Evolutionary conservation across 2,329 filamentous ascomycete species (phyloP).

Genomic region (Xylariales sp.): DNA sequence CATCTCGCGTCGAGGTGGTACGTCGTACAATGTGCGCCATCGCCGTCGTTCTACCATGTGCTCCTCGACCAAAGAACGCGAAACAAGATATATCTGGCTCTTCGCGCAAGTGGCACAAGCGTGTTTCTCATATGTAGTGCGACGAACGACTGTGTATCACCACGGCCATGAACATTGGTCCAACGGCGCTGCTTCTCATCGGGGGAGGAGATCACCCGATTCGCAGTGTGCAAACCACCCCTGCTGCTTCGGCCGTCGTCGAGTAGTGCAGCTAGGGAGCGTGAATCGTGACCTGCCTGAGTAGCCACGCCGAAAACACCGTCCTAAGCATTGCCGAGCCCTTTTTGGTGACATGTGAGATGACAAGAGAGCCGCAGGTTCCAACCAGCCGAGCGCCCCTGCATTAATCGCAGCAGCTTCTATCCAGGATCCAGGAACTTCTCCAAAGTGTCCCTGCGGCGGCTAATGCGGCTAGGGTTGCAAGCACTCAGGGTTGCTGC

Average conservation of each 20-base stretch:
- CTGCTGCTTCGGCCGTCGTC: constrained; percentile 15
- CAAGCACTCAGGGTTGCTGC: constrained; percentile 30
- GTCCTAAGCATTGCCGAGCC: constrained; percentile 12
- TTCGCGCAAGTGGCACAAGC: constrained; percentile 44
- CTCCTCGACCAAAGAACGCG: constrained; percentile 39
- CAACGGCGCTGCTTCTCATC: constrained; percentile 41
- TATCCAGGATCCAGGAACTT: constrained; percentile 36
- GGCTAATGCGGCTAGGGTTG: constrained; percentile 38
- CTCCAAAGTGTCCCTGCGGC: constrained; percentile 34
- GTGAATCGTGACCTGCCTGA: constrained; percentile 16
- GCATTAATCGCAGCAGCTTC: constrained; percentile 35
- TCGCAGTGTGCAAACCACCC: constrained; percentile 34
- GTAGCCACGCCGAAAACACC: neutral
- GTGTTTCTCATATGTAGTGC: constrained; percentile 45
- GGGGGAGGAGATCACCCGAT: constrained; percentile 44
- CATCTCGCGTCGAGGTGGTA: constrained; percentile 37
- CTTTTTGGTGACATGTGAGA: constrained; percentile 20
- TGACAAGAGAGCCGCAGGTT: constrained; percentile 36
- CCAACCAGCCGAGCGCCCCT: constrained; percentile 26
- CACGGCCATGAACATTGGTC: constrained; percentile 40
- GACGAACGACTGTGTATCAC: constrained; percentile 47
- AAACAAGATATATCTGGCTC: constrained; percentile 43
- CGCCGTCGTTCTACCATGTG: constrained; percentile 43
- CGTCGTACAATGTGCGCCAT: constrained; percentile 34
- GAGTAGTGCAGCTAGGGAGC: constrained; percentile 17